phyloP scores from a whole-genome alignment of 2,329 filamentous ascomycete species.

The Colletotrichum sp. region DNA sequence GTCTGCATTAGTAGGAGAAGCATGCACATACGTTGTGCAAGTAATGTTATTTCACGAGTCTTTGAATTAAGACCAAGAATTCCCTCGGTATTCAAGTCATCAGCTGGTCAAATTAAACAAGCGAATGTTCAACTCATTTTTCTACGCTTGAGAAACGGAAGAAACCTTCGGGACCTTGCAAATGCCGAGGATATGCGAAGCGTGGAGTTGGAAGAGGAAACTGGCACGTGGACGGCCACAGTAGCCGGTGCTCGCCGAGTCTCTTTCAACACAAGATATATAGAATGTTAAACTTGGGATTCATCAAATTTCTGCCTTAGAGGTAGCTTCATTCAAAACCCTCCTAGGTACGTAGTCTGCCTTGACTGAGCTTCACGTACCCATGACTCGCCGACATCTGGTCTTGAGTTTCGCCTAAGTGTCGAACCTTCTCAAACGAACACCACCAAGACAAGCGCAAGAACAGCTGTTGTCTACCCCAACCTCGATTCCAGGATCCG shows the following conservation, averaged over 20 bases:
- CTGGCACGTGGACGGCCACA: fast-evolving
- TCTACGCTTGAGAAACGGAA: too few relatives aligned
- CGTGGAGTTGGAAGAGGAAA: too few relatives aligned
- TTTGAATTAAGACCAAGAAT: too few relatives aligned
- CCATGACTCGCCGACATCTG: background rate
- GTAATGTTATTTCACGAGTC: too few relatives aligned
- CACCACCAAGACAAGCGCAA: background rate
- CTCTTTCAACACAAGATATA: too few relatives aligned
- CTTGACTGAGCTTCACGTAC: background rate
- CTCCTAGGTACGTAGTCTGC: background rate
- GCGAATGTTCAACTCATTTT: too few relatives aligned
- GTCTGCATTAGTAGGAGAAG: too few relatives aligned
- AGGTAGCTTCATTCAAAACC: background rate
- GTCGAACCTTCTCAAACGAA: background rate
- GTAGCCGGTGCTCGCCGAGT: background rate
- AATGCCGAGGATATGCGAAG: too few relatives aligned
- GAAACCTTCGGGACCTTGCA: too few relatives aligned
- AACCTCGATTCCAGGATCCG: background rate
- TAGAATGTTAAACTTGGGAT: background rate
- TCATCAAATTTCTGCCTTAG: background rate
- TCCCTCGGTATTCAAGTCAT: fast-evolving
- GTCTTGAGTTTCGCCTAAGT: background rate
- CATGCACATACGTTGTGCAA: too few relatives aligned
- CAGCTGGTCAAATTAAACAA: too few relatives aligned
- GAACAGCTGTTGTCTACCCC: background rate